Conservation (phyloP, 306 rosid species). For the Cucumis hystrix region DNA sequence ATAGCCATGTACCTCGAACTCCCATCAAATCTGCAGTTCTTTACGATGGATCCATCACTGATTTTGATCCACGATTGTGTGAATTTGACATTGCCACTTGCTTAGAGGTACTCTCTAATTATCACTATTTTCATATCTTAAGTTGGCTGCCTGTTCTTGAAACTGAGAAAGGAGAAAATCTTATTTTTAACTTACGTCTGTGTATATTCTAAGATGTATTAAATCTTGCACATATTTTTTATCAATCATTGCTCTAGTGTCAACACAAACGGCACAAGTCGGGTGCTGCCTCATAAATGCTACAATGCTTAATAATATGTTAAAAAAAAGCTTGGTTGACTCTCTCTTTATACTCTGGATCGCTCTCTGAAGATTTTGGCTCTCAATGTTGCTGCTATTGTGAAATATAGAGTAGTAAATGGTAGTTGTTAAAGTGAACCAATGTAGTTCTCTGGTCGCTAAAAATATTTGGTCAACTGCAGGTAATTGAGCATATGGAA, state of each 20-base stretch:
- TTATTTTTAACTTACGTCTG: background rate
- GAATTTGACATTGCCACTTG: slow-evolving; percentile 93
- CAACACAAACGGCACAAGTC: background rate
- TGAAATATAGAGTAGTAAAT: background rate
- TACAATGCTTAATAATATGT: background rate
- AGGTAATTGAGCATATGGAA: slow-evolving; percentile 98
- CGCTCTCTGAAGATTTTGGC: background rate
- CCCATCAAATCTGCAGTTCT: slow-evolving; percentile 50
- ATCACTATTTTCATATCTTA: background rate
- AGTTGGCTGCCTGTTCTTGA: background rate
- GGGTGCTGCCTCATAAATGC: background rate
- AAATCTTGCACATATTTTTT: background rate
- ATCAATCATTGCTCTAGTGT: background rate
- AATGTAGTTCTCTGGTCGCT: background rate
- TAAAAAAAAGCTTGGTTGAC: background rate
- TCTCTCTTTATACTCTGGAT: background rate
- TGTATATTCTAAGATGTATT: background rate
- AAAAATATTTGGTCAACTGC: background rate
- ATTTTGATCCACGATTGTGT: slow-evolving; percentile 46
- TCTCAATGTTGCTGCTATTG: background rate
- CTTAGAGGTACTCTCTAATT: slow-evolving; percentile 57
- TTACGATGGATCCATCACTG: slow-evolving; percentile 81
- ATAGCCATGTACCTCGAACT: slow-evolving; percentile 14
- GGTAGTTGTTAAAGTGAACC: background rate
- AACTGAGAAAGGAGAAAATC: background rate